Conservation (phyloP, 192 early-diverging fungal species). For the Geosiphon pyriformis region DNA sequence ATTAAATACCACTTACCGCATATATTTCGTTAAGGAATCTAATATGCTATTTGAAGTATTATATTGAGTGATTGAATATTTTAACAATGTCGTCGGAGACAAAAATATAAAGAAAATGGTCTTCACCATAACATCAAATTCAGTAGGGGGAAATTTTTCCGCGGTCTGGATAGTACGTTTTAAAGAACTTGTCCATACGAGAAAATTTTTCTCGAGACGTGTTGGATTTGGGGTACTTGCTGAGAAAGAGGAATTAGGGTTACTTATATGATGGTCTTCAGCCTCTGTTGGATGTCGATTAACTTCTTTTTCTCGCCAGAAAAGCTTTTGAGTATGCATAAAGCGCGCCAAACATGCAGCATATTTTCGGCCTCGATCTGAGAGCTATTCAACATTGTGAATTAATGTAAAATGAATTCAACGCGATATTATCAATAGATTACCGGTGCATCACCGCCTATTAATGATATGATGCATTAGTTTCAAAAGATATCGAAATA, state of each 20-base stretch:
- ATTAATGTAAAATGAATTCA: not conserved
- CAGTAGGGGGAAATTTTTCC: constrained; percentile 69
- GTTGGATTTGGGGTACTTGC: not conserved
- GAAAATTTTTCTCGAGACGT: constrained; percentile 33
- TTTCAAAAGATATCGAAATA: too few species aligned
- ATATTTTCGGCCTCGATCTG: constrained; percentile 65
- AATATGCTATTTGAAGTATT: constrained; percentile 49
- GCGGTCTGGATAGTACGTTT: constrained; percentile 79
- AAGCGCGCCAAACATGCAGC: constrained; percentile 73
- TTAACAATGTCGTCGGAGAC: too few species aligned
- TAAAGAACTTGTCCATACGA: constrained; percentile 87
- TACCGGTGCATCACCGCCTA: constrained; percentile 27
- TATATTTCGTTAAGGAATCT: constrained; percentile 91
- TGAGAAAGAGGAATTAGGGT: too few species aligned
- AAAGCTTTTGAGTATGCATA: constrained; percentile 54
- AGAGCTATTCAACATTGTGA: constrained; percentile 44
- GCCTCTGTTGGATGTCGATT: constrained; percentile 9
- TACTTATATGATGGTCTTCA: not conserved
- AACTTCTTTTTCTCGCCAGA: constrained; percentile 40
- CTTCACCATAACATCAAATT: constrained; percentile 65
- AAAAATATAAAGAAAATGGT: too few species aligned
- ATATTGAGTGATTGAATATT: too few species aligned
- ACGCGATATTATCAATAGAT: not conserved
- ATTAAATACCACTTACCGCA: constrained; percentile 48
- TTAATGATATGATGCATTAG: too few species aligned